Base-by-base conservation (phyloP, 495 filamentous ascomycete genomes). In the Alectoria sarmentosa region DNA sequence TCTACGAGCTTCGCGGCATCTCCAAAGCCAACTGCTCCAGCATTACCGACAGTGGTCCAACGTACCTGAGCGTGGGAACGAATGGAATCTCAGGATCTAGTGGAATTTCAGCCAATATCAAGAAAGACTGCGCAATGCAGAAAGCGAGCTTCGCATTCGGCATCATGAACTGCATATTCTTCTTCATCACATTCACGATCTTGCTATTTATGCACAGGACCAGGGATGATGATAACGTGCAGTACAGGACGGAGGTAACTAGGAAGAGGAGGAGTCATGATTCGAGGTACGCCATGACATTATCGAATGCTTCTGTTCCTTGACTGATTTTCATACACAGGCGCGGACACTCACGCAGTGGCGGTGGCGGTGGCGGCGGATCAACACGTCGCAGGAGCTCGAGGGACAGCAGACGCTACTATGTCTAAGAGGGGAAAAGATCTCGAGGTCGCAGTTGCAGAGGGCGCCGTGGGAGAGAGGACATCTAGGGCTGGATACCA, bases 101-200 rank as follows among this genome's bases (percentile, higher is more conserved):
- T 46, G 71, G 67, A 26, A 72, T 79, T 8, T 64, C 79, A 30
- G 61, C 85, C 5, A 71, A 78, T 17, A 69, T 85, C 30, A 82
- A 92, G 71, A 93, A 93, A 82, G 82, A 80, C 4, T 96, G 92
- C 74, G 83, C 84, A 23, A 93, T 96, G 90, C 82, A 93, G 61
- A 96, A 96, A 83, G 86, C 92, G 1, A 80, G 77, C 66, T 96
- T 89, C 67, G 92, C 90, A 4, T 82, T 96, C 65, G 92, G 84
- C 1, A 96, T 96, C 70, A 93, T 96, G 85, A 90, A 94, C 69
- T 77, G 77, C 60, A 76, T 95, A 38, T 90, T 93, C 75, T 96
- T 96, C 74, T 84, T 87, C 71, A 76, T 90, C 70, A 93, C 91
- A 1, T 78, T 78, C 36, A 71, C 88, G 14, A 68, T 88, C 26